These are phyloP conservation scores for Hypericum androsaemum DNA, from an alignment of 345 rosid genomes.

Conservation along the genomic window DNA sequence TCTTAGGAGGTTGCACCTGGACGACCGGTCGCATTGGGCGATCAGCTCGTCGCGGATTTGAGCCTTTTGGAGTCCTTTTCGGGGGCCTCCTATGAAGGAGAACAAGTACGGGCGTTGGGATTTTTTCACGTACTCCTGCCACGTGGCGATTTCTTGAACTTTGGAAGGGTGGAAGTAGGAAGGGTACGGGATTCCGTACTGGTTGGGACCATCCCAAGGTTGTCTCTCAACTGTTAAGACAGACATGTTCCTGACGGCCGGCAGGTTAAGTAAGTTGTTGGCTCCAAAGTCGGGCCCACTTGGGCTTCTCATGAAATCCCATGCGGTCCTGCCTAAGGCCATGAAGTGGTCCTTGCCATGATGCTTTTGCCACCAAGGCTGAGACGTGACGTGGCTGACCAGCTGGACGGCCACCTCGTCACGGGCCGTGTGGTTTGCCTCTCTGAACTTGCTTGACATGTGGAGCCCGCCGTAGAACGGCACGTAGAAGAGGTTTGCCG, in stretches of 20 bases:
- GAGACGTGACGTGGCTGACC: constrained; percentile 12
- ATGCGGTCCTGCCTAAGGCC: constrained; percentile 47
- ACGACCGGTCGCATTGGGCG: constrained; percentile 36
- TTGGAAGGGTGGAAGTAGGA: constrained; percentile 51
- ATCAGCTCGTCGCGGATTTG: constrained; percentile 43
- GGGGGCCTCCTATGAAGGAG: constrained; percentile 44
- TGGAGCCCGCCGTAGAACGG: constrained; percentile 60
- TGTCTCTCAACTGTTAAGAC: constrained; percentile 50
- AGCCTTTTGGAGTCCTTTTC: constrained; percentile 36
- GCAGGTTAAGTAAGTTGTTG: constrained; percentile 34
- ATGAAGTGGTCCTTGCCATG: constrained; percentile 44
- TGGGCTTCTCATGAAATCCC: constrained; percentile 47
- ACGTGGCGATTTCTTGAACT: constrained; percentile 23
- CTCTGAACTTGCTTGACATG: constrained; percentile 44
- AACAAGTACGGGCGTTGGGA: constrained; percentile 33
- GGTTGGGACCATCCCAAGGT: constrained; percentile 35
- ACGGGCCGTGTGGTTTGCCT: constrained; percentile 24
- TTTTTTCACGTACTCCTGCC: constrained; percentile 26
- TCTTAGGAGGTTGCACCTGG: constrained; percentile 27
- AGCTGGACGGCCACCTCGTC: constrained; percentile 37
- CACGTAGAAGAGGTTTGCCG: constrained; percentile 36
- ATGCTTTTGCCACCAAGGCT: constrained; percentile 30
- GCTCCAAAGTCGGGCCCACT: constrained; percentile 41
- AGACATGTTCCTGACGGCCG: constrained; percentile 39
- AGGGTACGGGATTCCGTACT: constrained; percentile 48